Evolutionary conservation across 306 rosid genomes (phyloP), one percentile per base, ranked within the genome.

Genomic region (Adenanthera pavonina): DNA sequence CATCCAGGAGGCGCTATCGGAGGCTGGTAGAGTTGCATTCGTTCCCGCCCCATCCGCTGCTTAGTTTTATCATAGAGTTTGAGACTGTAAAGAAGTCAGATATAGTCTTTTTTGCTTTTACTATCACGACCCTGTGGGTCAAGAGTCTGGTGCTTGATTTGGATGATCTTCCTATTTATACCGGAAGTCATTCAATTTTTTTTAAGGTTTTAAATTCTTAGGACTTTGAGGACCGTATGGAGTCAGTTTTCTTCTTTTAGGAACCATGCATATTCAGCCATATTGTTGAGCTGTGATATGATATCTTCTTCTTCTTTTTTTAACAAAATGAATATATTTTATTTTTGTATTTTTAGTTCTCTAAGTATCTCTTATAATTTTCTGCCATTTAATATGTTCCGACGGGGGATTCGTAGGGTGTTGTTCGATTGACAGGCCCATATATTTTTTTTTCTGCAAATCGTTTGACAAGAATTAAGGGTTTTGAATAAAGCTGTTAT

Each of bases 11-110:
- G 89, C 85, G 0, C 40, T 85, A 0, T 46, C 69, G 49, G 76
- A 83, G 53, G 85, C 86, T 59, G 78, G 78, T 60, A 75, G 53
- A 17, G 56, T 81, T 25, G 30, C 67, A 6, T 78, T 53, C 36
- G 12, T 81, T 3, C 61, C 75, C 2, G 87, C 94, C 57, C 89
- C 94, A 74, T 77, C 90, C 2, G 94, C 94, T 4, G 94, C 94
- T 8, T 90, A 87, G 72, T 5, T 13, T 43, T 10, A 8, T 38
- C 7, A 20, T 47, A 8, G 7, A 19, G 8, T 30, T 17, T 11
- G 3, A 13, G 57, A 12, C 56, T 25, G 57, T 14, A 36, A 38
- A 38, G 25, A 20, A 68, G 54, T 38, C 33, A 65, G 76, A 51
- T 25, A 16, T 44, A 66, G 12, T 52, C 75, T 34, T 19, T 16